These are phyloP conservation scores for Perkinsus olseni DNA, from an alignment of 169 alveolate genomes.

Conservation along the genomic window DNA sequence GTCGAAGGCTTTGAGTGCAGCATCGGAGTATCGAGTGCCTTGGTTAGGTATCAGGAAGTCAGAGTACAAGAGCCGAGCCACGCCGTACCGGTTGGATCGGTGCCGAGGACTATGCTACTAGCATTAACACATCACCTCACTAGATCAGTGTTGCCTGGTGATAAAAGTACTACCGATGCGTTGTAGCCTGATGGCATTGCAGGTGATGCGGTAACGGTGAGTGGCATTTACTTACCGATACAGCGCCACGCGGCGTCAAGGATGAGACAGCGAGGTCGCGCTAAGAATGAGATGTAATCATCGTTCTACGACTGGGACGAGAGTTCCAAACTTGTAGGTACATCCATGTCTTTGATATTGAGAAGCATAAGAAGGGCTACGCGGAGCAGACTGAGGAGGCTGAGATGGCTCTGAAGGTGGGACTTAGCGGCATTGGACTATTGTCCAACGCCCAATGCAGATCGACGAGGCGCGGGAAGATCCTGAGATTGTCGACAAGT, in stretches of 20 bases:
- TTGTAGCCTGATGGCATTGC: too few species aligned
- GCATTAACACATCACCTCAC: conserved; percentile 58
- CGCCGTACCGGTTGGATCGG: conserved; percentile 76
- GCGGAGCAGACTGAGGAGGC: neutral
- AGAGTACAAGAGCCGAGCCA: conserved; percentile 70
- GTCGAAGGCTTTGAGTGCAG: too few species aligned
- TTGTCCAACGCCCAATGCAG: neutral
- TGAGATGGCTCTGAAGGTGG: neutral
- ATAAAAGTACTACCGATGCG: neutral
- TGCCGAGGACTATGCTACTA: conserved; percentile 65
- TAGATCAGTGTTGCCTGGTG: conserved; percentile 72
- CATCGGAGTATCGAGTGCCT: too few species aligned
- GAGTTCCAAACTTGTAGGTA: neutral
- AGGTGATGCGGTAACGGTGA: neutral
- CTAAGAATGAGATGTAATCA: neutral
- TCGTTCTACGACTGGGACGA: neutral
- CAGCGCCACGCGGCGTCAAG: neutral
- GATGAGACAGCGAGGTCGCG: neutral
- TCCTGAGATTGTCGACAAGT: conserved; percentile 68
- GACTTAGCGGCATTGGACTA: neutral
- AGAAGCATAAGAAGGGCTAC: neutral
- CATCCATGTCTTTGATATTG: neutral
- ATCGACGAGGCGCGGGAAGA: conserved; percentile 47
- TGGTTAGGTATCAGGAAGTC: conserved; percentile 55
- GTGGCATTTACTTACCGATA: neutral